Conservation (phyloP, 345 rosid species). For the Mangifera indica region DNA sequence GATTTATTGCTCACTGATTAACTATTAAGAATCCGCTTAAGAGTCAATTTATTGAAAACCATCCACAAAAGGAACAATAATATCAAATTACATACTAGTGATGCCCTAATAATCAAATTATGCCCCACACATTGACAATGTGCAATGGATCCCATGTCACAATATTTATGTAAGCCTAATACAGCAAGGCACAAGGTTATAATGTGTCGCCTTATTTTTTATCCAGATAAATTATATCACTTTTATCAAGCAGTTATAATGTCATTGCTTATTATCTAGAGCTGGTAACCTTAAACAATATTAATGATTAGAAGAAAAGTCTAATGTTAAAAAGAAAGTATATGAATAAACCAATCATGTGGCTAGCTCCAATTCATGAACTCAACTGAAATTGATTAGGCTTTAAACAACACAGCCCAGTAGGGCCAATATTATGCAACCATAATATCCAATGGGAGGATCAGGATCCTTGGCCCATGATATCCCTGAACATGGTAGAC, state of each 20-base stretch:
- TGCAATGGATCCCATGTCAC: not conserved
- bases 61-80: no score
- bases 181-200: not conserved
- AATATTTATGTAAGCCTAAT: not conserved
- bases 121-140: not conserved
- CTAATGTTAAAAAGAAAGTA: not conserved
- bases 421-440: not conserved
- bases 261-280: not conserved
- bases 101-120: no score
- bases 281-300: not conserved
- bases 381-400: not conserved
- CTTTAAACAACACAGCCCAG: constrained; percentile 1
- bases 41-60: no score
- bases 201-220: not conserved
- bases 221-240: not conserved
- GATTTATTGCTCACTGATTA: not conserved
- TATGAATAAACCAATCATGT: not conserved
- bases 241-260: not conserved
- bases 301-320: not conserved
- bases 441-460: not conserved
- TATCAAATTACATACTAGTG: no score
- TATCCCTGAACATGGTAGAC: no score
- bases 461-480: not conserved
- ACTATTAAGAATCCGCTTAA: no score
- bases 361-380: not conserved